Conservation (phyloP, 345 rosid species). For the Salix brachista region DNA sequence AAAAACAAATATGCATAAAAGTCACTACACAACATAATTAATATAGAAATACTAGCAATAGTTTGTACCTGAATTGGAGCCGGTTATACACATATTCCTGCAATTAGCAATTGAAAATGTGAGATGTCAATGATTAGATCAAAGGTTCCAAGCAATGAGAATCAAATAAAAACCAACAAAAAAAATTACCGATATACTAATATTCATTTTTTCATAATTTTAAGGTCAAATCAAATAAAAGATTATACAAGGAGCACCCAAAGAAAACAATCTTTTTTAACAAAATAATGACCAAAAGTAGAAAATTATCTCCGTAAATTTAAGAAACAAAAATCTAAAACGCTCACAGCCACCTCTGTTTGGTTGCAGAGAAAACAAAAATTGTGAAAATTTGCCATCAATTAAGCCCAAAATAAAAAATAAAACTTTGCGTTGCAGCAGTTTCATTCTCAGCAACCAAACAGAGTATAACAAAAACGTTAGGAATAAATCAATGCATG, state of each 20-base stretch:
- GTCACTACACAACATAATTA: neutral
- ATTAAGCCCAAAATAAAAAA: neutral
- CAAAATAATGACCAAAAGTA: neutral
- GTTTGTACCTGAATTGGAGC: constrained; percentile 72
- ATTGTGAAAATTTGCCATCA: neutral
- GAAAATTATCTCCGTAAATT: neutral
- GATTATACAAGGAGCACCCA: constrained; percentile 5
- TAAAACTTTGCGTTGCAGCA: neutral
- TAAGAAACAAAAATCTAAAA: neutral
- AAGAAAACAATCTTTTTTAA: neutral
- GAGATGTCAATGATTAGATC: neutral
- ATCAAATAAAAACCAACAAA: neutral
- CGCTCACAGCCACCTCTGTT: neutral
- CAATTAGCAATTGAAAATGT: constrained; percentile 9
- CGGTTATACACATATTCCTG: constrained; percentile 95
- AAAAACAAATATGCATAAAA: neutral
- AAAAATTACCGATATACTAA: neutral
- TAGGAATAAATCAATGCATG: neutral
- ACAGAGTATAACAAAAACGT: neutral
- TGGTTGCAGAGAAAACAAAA: neutral
- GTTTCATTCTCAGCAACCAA: constrained; percentile 4
- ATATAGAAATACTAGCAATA: neutral
- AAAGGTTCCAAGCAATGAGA: neutral
- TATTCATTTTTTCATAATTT: neutral
- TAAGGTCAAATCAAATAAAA: constrained; percentile 8